Evolutionary conservation across 164 flowering plant genomes (phyloP).

Genomic region (Hamamelis virginiana): DNA sequence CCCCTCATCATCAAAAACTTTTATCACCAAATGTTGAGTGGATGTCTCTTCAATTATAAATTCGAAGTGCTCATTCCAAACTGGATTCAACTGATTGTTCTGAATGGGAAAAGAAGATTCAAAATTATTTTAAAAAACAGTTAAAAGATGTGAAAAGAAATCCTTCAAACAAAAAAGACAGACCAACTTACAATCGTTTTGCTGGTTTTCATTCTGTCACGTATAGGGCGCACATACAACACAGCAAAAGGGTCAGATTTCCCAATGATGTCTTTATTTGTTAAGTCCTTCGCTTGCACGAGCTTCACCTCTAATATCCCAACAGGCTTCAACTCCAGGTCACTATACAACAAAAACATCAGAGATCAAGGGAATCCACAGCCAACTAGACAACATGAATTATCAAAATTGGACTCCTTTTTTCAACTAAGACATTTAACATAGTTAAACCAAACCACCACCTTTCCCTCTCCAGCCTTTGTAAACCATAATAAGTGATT

Average conservation of each 20-base stretch:
- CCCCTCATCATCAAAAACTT: constrained; percentile 89
- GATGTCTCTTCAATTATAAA: constrained; percentile 85
- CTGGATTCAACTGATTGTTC: constrained; percentile 91
- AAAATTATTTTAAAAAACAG: constrained; percentile 3
- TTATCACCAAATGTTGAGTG: constrained; percentile 85
- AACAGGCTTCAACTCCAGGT: constrained; percentile 91
- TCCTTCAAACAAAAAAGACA: not conserved
- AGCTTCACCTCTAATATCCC: constrained; percentile 95
- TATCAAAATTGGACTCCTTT: no score
- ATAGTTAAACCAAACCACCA: no score
- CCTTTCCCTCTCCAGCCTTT: no score
- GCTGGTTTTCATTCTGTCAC: constrained; percentile 78
- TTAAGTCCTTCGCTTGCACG: constrained; percentile 89
- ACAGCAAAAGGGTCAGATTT: constrained; percentile 97
- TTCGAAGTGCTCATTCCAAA: constrained; percentile 98
- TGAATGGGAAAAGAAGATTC: constrained; percentile 27
- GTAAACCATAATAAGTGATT: not conserved
- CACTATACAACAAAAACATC: constrained; percentile 43
- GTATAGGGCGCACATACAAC: constrained; percentile 82
- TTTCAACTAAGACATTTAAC: no score
- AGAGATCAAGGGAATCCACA: not conserved
- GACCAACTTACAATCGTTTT: constrained; percentile 66
- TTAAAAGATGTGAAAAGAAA: not conserved
- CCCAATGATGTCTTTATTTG: constrained; percentile 90
- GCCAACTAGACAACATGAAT: not conserved